A percentile compares a stretch with the other conserved stretches of the same genome.
phyloP scores from a whole-genome alignment of 2,329 filamentous ascomycete genomes.

The Pseudofabraea citricarpa region DNA sequence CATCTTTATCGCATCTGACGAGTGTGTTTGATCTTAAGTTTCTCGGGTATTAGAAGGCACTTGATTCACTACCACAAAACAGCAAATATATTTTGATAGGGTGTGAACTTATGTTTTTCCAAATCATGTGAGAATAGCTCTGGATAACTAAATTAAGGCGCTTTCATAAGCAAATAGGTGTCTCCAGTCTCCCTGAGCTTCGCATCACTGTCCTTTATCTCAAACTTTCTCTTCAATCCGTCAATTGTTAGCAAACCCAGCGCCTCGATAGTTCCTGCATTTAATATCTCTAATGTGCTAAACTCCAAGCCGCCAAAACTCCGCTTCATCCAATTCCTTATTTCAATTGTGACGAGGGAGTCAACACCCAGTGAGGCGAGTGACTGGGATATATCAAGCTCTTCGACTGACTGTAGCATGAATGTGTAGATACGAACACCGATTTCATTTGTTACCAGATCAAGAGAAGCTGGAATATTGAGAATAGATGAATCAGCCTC shows the following conservation, averaged over 20 bases:
- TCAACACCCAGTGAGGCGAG: neutral
- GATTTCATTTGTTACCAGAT: constrained; percentile 4
- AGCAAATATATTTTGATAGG: too few species aligned
- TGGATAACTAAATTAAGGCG: neutral
- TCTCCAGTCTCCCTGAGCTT: neutral
- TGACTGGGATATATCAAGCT: neutral
- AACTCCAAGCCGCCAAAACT: neutral
- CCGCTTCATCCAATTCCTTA: neutral
- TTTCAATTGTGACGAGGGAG: neutral
- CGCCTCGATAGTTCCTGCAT: neutral
- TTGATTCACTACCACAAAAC: too few species aligned
- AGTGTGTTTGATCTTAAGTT: too few species aligned
- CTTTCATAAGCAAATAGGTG: constrained; percentile 1
- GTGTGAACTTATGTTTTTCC: too few species aligned
- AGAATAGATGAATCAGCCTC: constrained; percentile 3
- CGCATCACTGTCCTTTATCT: neutral
- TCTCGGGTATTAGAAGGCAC: too few species aligned
- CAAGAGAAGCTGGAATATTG: neutral
- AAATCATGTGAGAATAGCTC: too few species aligned
- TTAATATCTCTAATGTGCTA: neutral
- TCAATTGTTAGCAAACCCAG: neutral
- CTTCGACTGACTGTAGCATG: constrained; percentile 17
- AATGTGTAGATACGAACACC: constrained; percentile 4
- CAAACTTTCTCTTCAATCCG: neutral
- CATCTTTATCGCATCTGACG: too few species aligned